Conservation (phyloP, 257 asterid genomes). For the Salvia miltiorrhiza region DNA sequence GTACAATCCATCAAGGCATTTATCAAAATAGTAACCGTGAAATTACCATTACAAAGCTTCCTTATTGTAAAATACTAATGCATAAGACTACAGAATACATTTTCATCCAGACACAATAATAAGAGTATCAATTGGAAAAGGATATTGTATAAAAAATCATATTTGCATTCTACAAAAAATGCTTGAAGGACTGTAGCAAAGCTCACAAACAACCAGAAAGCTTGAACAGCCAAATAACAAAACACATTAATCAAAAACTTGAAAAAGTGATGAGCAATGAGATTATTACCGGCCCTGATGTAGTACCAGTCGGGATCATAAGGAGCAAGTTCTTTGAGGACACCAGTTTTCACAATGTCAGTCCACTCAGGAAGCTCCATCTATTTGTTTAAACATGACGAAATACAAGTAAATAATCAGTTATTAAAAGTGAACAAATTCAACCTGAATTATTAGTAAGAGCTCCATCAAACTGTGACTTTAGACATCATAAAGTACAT, state of each 20-base stretch:
- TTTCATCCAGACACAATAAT: not conserved
- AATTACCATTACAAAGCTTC: not conserved
- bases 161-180: not conserved
- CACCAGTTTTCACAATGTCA: constrained; percentile 86
- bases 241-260: not conserved
- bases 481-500: not conserved
- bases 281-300: constrained; percentile 77
- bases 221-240: not conserved
- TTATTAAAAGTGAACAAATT: not conserved
- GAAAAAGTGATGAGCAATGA: not conserved
- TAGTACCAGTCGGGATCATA: constrained; percentile 97
- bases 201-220: not conserved
- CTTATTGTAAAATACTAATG: not conserved
- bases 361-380: constrained; percentile 97
- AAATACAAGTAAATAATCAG: not conserved
- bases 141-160: not conserved
- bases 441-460: not conserved
- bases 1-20: constrained; percentile 2
- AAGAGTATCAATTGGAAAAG: not conserved
- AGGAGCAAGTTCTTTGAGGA: constrained; percentile 84
- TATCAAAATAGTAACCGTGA: too few relatives aligned
- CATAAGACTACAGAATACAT: not conserved
- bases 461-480: not conserved
- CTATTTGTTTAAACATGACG: constrained; percentile 21
- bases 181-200: not conserved